Percentiles rank a stretch among this genome's conserved stretches.
Evolutionary conservation across 768 basidiomycete genomes (phyloP).

Genomic region (Pulveroboletus sp.): DNA sequence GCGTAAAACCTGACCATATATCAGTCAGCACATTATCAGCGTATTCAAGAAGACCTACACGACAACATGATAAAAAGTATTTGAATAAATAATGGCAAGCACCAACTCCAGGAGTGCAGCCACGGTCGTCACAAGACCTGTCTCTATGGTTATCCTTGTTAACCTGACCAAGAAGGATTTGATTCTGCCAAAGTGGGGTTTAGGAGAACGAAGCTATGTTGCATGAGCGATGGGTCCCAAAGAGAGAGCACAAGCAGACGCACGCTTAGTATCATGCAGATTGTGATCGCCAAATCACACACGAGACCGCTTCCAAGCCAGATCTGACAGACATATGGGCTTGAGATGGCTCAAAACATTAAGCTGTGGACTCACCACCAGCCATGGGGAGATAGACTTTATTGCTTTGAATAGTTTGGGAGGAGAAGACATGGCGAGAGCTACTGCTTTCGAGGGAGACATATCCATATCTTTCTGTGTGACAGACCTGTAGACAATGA

Average conservation of each 20-base stretch:
- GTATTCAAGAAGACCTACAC: conserved; percentile 9
- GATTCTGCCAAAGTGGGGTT: neutral
- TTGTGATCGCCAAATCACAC: conserved; percentile 18
- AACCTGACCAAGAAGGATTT: conserved; percentile 6
- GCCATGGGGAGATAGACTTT: neutral
- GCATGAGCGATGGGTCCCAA: neutral
- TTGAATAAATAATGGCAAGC: neutral
- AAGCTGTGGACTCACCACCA: conserved; percentile 5
- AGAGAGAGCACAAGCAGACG: neutral
- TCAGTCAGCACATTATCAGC: neutral
- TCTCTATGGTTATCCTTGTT: conserved; percentile 23
- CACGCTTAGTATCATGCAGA: conserved; percentile 17
- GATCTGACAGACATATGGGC: conserved; percentile 4
- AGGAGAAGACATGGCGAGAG: too few species aligned
- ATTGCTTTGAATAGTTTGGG: too few species aligned
- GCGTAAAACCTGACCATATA: conserved; percentile 4
- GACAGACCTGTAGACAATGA: neutral
- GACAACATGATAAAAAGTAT: conserved; percentile 8
- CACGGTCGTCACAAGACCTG: conserved; percentile 18
- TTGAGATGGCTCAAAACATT: too few species aligned
- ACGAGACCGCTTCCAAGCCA: conserved; percentile 20
- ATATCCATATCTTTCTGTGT: neutral
- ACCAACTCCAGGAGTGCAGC: conserved; percentile 17
- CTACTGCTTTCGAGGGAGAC: too few species aligned
- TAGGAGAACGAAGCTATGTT: conserved; percentile 14